Evolutionary conservation across 2,329 filamentous ascomycete genomes (phyloP).

Genomic region (Pseudogymnoascus sp.): DNA sequence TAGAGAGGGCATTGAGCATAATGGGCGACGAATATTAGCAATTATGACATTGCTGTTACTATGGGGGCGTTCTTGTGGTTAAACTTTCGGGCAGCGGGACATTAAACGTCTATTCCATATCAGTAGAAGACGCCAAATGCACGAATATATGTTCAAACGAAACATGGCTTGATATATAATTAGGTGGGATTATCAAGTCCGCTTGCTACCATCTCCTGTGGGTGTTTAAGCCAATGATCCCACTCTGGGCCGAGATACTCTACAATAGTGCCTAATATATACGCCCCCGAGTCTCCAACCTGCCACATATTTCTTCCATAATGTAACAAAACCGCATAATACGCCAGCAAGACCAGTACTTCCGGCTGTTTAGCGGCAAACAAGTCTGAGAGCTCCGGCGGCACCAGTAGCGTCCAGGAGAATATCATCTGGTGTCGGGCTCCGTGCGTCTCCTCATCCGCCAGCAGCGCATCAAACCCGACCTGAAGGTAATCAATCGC

Average conservation of each 20-base stretch:
- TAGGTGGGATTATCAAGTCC: neutral
- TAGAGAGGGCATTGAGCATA: neutral
- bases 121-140: neutral
- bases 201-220: neutral
- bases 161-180: neutral
- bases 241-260: conserved; percentile 8
- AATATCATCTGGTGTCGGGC: conserved; percentile 22
- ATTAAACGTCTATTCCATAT: neutral
- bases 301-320: conserved; percentile 24
- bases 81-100: neutral
- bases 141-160: neutral
- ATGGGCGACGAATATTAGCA: neutral
- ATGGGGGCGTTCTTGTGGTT: neutral
- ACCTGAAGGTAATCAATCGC: conserved; percentile 24
- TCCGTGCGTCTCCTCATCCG: conserved; percentile 10
- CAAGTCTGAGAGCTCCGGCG: conserved; percentile 21
- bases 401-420: conserved; percentile 22
- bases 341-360: conserved; percentile 23
- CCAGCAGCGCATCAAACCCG: conserved; percentile 20
- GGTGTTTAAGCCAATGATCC: conserved; percentile 2
- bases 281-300: conserved; percentile 18
- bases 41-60: neutral
- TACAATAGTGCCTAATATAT: conserved; percentile 2
- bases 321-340: conserved; percentile 26
- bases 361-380: conserved; percentile 19